phyloP scores from a whole-genome alignment of 805 yeast species.

The Metschnikowia santaceciliae region DNA sequence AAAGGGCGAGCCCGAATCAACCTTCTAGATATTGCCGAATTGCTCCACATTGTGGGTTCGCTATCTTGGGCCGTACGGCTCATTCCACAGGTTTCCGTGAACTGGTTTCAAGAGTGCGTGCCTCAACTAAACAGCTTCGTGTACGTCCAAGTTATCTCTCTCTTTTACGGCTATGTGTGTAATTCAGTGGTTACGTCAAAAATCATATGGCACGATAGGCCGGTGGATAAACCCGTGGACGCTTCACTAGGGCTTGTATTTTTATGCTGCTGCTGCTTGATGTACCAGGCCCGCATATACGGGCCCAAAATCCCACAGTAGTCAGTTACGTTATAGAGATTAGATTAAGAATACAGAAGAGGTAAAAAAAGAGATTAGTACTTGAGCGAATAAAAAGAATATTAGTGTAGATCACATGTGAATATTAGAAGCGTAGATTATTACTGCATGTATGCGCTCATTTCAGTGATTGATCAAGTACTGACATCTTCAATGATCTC shows the following conservation, averaged over 20 bases:
- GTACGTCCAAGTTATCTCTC: neutral
- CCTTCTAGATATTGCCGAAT: slow-evolving; percentile 14
- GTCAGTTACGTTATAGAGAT: no score
- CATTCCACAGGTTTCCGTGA: slow-evolving; percentile 14
- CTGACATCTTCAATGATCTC: neutral
- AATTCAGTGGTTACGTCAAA: neutral
- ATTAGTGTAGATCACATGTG: no score
- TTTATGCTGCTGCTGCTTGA: slow-evolving; percentile 1
- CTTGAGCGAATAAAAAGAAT: no score
- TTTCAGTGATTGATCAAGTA: neutral
- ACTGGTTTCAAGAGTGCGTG: slow-evolving; percentile 14
- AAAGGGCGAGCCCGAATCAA: slow-evolving; percentile 11
- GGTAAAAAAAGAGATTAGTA: no score
- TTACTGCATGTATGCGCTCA: neutral
- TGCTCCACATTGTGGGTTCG: slow-evolving; percentile 10
- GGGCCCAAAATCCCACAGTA: neutral
- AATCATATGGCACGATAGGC: slow-evolving; percentile 7
- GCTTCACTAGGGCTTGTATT: slow-evolving; percentile 3
- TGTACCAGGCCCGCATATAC: slow-evolving; percentile 9
- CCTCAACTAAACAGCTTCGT: slow-evolving; percentile 4
- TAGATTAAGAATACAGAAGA: no score
- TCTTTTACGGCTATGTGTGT: neutral
- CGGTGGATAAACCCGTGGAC: slow-evolving; percentile 9
- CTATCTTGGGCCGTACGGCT: slow-evolving; percentile 11
- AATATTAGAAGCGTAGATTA: no score